Conservation (phyloP, 257 asterid species). For the Solanum tarijense region DNA sequence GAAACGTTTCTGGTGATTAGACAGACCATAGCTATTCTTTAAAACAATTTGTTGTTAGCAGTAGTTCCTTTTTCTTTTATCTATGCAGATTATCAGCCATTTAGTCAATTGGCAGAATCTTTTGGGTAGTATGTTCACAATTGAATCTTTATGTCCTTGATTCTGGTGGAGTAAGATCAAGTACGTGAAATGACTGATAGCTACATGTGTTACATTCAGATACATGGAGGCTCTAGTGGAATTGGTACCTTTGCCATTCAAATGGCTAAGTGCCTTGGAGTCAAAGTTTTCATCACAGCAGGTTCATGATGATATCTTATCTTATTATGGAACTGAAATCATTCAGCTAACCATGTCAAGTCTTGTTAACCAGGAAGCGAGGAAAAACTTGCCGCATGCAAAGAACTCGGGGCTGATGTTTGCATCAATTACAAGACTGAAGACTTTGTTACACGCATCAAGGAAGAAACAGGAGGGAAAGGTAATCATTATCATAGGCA, state of each 20-base stretch:
- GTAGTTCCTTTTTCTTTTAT: background rate
- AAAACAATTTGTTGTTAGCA: background rate
- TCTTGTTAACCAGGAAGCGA: constrained; percentile 54
- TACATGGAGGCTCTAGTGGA: constrained; percentile 99
- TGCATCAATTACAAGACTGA: constrained; percentile 90
- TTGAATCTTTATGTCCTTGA: background rate
- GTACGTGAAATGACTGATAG: background rate
- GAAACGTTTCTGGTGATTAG: constrained; percentile 68
- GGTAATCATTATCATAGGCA: constrained; percentile 21
- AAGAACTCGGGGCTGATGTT: constrained; percentile 89
- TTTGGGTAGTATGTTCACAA: background rate
- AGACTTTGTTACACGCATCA: constrained; percentile 81
- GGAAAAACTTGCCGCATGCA: constrained; percentile 87
- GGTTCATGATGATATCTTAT: constrained; percentile 26
- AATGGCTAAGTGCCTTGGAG: constrained; percentile 65
- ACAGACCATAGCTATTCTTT: background rate
- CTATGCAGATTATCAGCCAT: background rate
- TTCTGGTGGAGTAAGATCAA: background rate
- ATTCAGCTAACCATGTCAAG: background rate
- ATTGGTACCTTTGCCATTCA: constrained; percentile 97
- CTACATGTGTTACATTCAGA: constrained; percentile 29
- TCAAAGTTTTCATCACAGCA: constrained; percentile 85
- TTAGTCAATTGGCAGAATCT: background rate
- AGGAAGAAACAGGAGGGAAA: constrained; percentile 92
- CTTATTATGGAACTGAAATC: background rate